phyloP scores from a whole-genome alignment of 306 rosid genomes.

The Comarum palustre region DNA sequence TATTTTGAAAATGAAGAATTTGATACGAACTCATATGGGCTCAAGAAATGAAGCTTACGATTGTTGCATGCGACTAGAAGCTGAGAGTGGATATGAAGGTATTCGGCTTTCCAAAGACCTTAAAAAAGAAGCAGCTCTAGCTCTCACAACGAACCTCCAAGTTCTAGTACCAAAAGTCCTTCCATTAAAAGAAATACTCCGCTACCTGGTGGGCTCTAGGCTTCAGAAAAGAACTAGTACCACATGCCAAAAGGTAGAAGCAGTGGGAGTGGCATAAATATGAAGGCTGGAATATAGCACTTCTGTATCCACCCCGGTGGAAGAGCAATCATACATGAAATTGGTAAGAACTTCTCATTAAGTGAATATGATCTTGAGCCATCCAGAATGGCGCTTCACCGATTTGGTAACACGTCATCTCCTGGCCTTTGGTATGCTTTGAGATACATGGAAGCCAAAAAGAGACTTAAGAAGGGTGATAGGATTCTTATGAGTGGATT shows the following conservation, averaged over 20 bases:
- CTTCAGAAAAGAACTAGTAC: not conserved
- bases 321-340: constrained; percentile 64
- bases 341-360: constrained; percentile 53
- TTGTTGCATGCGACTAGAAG: constrained; percentile 69
- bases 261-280: constrained; percentile 27
- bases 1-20: constrained; percentile 50
- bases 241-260: not conserved
- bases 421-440: constrained; percentile 79
- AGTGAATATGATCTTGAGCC: constrained; percentile 69
- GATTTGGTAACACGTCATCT: constrained; percentile 81
- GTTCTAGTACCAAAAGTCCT: constrained; percentile 45
- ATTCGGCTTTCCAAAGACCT: constrained; percentile 61
- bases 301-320: constrained; percentile 75
- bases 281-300: constrained; percentile 62
- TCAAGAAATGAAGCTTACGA: constrained; percentile 68
- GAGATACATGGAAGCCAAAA: constrained; percentile 86
- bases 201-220: constrained; percentile 23
- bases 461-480: constrained; percentile 65
- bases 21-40: constrained; percentile 62
- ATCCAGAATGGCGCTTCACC: constrained; percentile 64
- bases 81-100: constrained; percentile 51
- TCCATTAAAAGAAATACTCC: constrained; percentile 49
- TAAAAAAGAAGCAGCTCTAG: constrained; percentile 57
- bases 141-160: constrained; percentile 57
- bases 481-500: constrained; percentile 66